Evolutionary conservation across 352 stramenopile genomes (phyloP).

Genomic region (Globisporangium recalcitrans): DNA sequence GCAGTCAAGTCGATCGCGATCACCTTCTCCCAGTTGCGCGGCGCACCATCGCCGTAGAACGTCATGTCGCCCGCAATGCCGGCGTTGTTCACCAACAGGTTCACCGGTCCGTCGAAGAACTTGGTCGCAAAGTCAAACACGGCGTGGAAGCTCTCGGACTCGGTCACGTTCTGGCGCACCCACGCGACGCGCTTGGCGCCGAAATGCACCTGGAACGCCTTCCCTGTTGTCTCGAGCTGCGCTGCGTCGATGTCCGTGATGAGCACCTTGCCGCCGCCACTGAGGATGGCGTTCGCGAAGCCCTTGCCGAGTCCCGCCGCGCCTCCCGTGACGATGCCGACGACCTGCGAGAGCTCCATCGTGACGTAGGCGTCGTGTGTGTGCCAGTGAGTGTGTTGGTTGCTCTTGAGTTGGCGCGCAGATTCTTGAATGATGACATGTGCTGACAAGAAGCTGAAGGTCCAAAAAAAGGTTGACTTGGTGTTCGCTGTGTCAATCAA

Average conservation of each 20-base stretch:
- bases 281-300: slow-evolving; percentile 59
- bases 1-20: slow-evolving; percentile 68
- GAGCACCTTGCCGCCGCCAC: slow-evolving; percentile 46
- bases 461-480: no score
- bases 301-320: slow-evolving; percentile 58
- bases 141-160: slow-evolving; percentile 53
- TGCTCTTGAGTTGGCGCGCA: no score
- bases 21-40: slow-evolving; percentile 50
- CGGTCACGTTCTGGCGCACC: slow-evolving; percentile 66
- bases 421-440: no score
- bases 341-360: slow-evolving; percentile 56
- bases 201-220: slow-evolving; percentile 47
- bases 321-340: slow-evolving; percentile 69
- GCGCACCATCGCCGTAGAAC: slow-evolving; percentile 39
- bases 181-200: slow-evolving; percentile 51
- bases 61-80: slow-evolving; percentile 54
- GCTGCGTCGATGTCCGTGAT: slow-evolving; percentile 73
- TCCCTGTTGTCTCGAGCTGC: slow-evolving; percentile 50
- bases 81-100: slow-evolving; percentile 80
- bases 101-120: slow-evolving; percentile 59
- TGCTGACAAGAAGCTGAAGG: no score
- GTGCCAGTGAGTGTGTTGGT: no score
- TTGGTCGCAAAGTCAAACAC: slow-evolving; percentile 53
- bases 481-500: no score
- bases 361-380: no score